Conservation (phyloP, 2,329 filamentous ascomycete genomes). For the Grosmannia penicillata region DNA sequence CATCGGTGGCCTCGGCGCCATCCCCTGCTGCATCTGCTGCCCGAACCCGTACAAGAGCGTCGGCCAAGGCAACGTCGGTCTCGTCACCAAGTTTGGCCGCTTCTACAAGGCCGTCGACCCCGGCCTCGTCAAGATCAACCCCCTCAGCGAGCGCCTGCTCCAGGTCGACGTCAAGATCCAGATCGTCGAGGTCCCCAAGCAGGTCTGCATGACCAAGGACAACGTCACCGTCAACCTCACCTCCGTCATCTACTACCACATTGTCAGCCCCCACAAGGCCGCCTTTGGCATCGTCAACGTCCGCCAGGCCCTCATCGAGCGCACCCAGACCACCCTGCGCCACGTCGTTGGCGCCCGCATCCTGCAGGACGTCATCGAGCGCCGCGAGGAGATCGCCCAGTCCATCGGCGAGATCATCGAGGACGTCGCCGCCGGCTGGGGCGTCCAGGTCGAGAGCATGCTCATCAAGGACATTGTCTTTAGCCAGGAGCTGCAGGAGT, state of each 20-base stretch:
- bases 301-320: slow-evolving; percentile 89
- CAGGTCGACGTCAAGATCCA: slow-evolving; percentile 99
- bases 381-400: slow-evolving; percentile 89
- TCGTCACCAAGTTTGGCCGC: slow-evolving; percentile 88
- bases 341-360: slow-evolving; percentile 94
- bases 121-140: slow-evolving; percentile 94
- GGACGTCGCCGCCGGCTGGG: slow-evolving; percentile 86
- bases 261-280: slow-evolving; percentile 86
- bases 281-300: slow-evolving; percentile 95
- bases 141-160: slow-evolving; percentile 74
- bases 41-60: slow-evolving; percentile 95
- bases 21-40: slow-evolving; percentile 83
- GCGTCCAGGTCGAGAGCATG: slow-evolving; percentile 94
- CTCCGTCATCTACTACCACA: slow-evolving; percentile 98
- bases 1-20: slow-evolving; percentile 67
- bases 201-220: slow-evolving; percentile 99
- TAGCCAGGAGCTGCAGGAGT: slow-evolving; percentile 87
- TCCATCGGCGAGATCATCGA: slow-evolving; percentile 96
- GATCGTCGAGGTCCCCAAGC: slow-evolving; percentile 90
- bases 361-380: slow-evolving; percentile 95
- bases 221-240: slow-evolving; percentile 91
- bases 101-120: slow-evolving; percentile 96
- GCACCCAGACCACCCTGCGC: slow-evolving; percentile 85
- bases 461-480: slow-evolving; percentile 99
- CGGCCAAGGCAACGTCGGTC: slow-evolving; percentile 80